phyloP scores from a whole-genome alignment of 2,329 filamentous ascomycete genomes.

The Coniochaeta sp. region DNA sequence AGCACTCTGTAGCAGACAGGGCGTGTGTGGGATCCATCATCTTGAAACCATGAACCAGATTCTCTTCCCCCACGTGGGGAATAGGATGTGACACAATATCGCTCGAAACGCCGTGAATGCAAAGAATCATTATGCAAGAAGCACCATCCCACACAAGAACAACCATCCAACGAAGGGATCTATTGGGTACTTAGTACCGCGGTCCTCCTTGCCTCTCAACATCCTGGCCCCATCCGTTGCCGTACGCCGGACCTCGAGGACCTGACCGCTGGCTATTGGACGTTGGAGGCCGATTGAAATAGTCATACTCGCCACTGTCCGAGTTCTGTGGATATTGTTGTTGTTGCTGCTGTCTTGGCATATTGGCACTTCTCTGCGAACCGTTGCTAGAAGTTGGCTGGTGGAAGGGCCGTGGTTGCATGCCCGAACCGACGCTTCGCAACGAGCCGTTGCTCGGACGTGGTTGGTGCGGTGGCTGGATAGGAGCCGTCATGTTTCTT shows the following conservation, averaged over 20 bases:
- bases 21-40: neutral
- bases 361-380: neutral
- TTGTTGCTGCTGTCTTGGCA: neutral
- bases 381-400: conserved; percentile 3
- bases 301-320: conserved; percentile 4
- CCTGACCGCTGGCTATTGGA: conserved; percentile 7
- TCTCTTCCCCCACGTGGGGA: neutral
- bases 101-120: neutral
- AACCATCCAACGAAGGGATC: neutral
- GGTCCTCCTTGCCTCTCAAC: conserved; percentile 12
- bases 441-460: conserved; percentile 12
- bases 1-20: neutral
- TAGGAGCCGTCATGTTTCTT: conserved; percentile 26
- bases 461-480: conserved; percentile 12
- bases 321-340: conserved; percentile 1
- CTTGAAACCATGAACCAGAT: neutral
- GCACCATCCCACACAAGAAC: neutral
- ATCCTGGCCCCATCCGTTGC: conserved; percentile 15
- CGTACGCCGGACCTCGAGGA: conserved; percentile 6
- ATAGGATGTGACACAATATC: neutral
- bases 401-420: neutral
- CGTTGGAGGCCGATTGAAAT: conserved; percentile 6
- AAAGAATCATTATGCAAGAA: neutral
- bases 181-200: conserved; percentile 8
- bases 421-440: conserved; percentile 4